Evolutionary conservation across 495 filamentous ascomycete species (phyloP).

Genomic region (Pyrenula massariospora): DNA sequence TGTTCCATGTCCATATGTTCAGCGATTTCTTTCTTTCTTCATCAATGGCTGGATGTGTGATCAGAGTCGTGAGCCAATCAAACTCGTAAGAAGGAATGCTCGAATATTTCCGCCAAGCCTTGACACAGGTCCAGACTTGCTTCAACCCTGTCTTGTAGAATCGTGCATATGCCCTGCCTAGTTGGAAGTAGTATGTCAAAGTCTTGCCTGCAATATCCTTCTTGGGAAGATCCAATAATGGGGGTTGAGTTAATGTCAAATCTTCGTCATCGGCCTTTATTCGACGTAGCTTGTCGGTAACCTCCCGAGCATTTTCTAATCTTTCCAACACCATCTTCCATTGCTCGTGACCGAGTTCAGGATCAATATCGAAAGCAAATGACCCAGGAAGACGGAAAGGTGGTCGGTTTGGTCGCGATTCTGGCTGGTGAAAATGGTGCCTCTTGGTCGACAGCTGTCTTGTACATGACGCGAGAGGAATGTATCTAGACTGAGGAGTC

Average conservation of each 20-base stretch:
- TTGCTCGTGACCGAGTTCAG: no score
- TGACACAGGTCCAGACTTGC: constrained; percentile 49
- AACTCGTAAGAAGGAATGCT: constrained; percentile 13
- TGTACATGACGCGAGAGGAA: no score
- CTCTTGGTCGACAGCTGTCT: no score
- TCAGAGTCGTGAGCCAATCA: constrained; percentile 20
- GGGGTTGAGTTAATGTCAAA: neutral
- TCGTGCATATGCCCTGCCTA: constrained; percentile 35
- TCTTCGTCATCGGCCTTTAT: neutral
- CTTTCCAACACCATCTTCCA: no score
- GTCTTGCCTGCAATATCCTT: neutral
- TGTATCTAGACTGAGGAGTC: no score
- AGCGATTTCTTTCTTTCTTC: constrained; percentile 1
- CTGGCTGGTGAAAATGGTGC: no score
- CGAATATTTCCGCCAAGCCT: constrained; percentile 36
- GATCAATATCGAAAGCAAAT: no score
- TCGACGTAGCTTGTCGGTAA: neutral
- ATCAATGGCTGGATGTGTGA: constrained; percentile 17
- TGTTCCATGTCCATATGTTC: constrained; percentile 28
- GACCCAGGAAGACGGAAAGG: no score
- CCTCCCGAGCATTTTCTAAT: no score
- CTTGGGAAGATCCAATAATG: neutral
- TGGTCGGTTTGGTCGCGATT: no score
- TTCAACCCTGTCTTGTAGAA: constrained; percentile 86
- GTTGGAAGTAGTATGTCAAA: neutral